phyloP scores from a whole-genome alignment of 2,329 filamentous ascomycete genomes.

The Pyrenochaeta sp. region DNA sequence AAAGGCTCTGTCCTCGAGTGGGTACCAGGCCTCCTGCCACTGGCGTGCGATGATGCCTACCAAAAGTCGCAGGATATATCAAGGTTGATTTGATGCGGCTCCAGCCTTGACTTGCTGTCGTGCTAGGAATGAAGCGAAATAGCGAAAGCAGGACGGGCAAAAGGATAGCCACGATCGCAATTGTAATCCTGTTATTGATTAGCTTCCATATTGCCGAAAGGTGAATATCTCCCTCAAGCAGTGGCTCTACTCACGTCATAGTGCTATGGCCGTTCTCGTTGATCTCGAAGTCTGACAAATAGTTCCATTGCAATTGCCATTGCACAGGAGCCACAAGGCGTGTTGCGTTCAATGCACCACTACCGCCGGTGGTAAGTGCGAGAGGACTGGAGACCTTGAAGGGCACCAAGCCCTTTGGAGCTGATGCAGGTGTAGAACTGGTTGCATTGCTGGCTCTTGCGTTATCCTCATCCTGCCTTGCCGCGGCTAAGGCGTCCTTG shows the following conservation, averaged over 20 bases:
- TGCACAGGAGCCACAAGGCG: slow-evolving; percentile 11
- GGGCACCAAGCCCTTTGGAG: not conserved
- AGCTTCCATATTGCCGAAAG: not conserved
- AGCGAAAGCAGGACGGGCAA: slow-evolving; percentile 14
- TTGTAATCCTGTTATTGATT: slow-evolving; percentile 6
- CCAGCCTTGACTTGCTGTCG: slow-evolving; percentile 27
- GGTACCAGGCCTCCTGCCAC: slow-evolving; percentile 43
- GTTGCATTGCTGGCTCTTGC: not conserved
- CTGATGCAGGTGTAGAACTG: not conserved
- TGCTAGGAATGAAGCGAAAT: slow-evolving; percentile 9
- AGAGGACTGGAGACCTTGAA: slow-evolving; percentile 7
- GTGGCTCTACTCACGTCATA: slow-evolving; percentile 5
- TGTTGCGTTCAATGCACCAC: slow-evolving; percentile 5
- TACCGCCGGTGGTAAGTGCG: slow-evolving; percentile 2
- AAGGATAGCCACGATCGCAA: slow-evolving; percentile 15
- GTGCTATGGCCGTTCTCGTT: slow-evolving; percentile 17
- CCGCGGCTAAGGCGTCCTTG: slow-evolving; percentile 5
- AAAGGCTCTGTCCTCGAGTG: slow-evolving; percentile 55
- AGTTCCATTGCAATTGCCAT: slow-evolving; percentile 16
- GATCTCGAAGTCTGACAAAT: slow-evolving; percentile 15
- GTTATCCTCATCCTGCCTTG: slow-evolving; percentile 1
- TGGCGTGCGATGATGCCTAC: slow-evolving; percentile 14
- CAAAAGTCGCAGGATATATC: slow-evolving; percentile 16
- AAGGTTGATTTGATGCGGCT: slow-evolving; percentile 30
- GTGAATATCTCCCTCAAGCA: not conserved